A percentile compares a stretch with the other conserved stretches of the same genome.
Evolutionary conservation across 257 asterid genomes (phyloP).

Genomic region (Capsicum rhomboideum): DNA sequence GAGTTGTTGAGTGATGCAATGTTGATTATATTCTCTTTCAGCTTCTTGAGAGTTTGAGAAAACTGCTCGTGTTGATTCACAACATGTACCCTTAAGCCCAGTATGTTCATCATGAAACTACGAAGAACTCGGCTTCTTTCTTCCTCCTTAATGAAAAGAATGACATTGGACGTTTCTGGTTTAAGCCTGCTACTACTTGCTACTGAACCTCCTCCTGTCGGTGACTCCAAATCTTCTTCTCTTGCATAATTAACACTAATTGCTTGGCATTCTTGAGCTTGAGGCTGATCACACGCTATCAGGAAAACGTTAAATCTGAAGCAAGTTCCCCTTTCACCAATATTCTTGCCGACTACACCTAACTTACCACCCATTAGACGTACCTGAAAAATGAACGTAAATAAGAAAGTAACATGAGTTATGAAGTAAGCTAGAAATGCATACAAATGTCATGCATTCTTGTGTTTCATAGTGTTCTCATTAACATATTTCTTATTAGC

Average conservation of each 20-base stretch:
- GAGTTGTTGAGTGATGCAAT: background rate
- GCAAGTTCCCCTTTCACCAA: constrained; percentile 49
- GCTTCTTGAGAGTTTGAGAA: constrained; percentile 23
- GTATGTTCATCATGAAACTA: constrained; percentile 40
- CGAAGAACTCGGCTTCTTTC: constrained; percentile 33
- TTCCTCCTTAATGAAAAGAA: constrained; percentile 42
- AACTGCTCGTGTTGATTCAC: constrained; percentile 39
- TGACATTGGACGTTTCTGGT: constrained; percentile 40
- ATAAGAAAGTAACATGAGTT: background rate
- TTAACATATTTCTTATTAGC: too few species aligned
- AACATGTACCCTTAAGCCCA: constrained; percentile 37
- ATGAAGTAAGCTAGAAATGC: background rate
- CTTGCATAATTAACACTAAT: background rate
- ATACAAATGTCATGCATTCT: too few species aligned
- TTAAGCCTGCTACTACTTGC: background rate
- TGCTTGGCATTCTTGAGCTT: background rate
- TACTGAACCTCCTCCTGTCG: background rate
- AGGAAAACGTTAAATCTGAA: constrained; percentile 39
- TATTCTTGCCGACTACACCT: constrained; percentile 43
- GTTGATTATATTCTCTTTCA: constrained; percentile 18
- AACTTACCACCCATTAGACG: constrained; percentile 73
- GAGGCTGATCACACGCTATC: constrained; percentile 1
- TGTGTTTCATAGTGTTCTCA: too few species aligned
- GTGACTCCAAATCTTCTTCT: constrained; percentile 20
- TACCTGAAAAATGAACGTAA: constrained; percentile 22